phyloP scores from a whole-genome alignment of 768 basidiomycete genomes.

The Pleurotus ostreatus region DNA sequence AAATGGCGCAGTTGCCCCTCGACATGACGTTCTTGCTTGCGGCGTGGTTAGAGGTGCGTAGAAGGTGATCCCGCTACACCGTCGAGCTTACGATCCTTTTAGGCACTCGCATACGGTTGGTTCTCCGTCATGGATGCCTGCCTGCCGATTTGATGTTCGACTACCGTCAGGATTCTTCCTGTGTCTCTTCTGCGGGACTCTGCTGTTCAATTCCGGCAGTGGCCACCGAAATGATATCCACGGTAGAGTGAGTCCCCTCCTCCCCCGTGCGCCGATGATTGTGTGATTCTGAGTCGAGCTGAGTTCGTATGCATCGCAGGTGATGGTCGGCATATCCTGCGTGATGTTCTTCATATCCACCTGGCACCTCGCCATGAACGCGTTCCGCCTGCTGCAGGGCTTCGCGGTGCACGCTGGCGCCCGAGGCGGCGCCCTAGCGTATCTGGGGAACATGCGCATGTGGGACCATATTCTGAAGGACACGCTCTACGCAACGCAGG shows the following conservation, averaged over 20 bases:
- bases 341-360: constrained; percentile 18
- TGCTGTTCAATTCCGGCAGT: constrained; percentile 9
- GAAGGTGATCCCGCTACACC: neutral
- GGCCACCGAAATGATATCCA: constrained; percentile 5
- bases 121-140: neutral
- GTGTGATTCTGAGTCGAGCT: neutral
- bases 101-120: neutral
- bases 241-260: neutral
- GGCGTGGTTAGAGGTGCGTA: constrained; percentile 16
- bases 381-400: constrained; percentile 11
- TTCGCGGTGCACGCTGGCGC: constrained; percentile 7
- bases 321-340: constrained; percentile 14
- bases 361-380: constrained; percentile 15
- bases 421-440: constrained; percentile 13
- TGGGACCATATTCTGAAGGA: constrained; percentile 19
- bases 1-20: constrained; percentile 11
- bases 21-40: constrained; percentile 16
- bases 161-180: constrained; percentile 11
- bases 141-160: no score
- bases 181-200: constrained; percentile 10
- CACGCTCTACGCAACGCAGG: constrained; percentile 13
- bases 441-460: constrained; percentile 10
- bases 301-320: neutral
- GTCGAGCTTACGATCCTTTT: neutral
- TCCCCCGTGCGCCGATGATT: no score